Conservation (phyloP, 2,329 filamentous ascomycete genomes). For the Beauveria rudraprayagi region DNA sequence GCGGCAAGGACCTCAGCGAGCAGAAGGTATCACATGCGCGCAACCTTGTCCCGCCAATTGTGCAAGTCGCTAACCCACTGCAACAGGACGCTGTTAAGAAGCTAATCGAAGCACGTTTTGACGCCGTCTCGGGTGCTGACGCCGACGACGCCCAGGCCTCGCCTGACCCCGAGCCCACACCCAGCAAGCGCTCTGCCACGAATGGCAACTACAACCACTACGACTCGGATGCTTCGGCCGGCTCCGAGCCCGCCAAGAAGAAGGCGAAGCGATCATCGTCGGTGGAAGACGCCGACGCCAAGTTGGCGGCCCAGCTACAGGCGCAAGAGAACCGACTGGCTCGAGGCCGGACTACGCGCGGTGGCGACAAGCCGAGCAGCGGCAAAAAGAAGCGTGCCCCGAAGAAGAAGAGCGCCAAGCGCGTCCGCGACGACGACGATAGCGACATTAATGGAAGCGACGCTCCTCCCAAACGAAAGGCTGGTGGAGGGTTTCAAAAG, state of each 20-base stretch:
- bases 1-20: constrained; percentile 48
- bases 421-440: constrained; percentile 70
- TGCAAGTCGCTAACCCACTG: not conserved
- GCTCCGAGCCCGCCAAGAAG: constrained; percentile 44
- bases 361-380: constrained; percentile 49
- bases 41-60: not conserved
- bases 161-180: constrained; percentile 23
- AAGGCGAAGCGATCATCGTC: constrained; percentile 59
- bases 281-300: constrained; percentile 70
- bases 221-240: constrained; percentile 41
- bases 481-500: constrained; percentile 89
- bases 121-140: constrained; percentile 50
- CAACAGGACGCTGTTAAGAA: constrained; percentile 58
- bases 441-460: constrained; percentile 62
- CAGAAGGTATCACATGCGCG: constrained; percentile 41
- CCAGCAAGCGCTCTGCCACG: constrained; percentile 27
- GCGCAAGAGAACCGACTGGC: constrained; percentile 75
- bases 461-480: constrained; percentile 63
- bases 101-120: constrained; percentile 67
- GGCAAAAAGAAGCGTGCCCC: constrained; percentile 60
- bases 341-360: constrained; percentile 65
- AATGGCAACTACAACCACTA: constrained; percentile 28
- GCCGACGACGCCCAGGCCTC: constrained; percentile 39
- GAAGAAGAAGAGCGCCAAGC: constrained; percentile 68
- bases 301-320: constrained; percentile 79